phyloP scores from a whole-genome alignment of 2,329 filamentous ascomycete species.

The Cordyceps cateniannulata region DNA sequence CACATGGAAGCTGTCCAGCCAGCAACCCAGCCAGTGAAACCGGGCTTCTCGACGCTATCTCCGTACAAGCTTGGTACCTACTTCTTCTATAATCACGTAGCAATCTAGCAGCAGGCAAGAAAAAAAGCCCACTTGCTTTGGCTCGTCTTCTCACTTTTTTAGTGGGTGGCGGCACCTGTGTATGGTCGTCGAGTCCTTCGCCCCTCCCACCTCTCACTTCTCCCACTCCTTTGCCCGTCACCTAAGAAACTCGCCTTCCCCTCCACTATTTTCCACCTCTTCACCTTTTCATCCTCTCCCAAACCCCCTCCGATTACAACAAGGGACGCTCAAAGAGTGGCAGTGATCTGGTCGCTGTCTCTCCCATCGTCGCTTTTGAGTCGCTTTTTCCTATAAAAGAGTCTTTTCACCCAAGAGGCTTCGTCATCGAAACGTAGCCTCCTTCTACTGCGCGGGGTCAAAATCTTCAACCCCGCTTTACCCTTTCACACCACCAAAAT shows the following conservation, averaged over 20 bases:
- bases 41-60: constrained; percentile 4
- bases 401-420: constrained; percentile 10
- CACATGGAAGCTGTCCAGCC: not conserved
- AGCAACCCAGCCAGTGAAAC: not conserved
- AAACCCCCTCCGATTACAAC: constrained; percentile 18
- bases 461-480: constrained; percentile 42
- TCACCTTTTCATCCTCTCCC: constrained; percentile 20
- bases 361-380: constrained; percentile 28
- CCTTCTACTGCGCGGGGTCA: constrained; percentile 13
- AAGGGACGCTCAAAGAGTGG: constrained; percentile 34
- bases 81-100: not conserved
- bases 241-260: constrained; percentile 15
- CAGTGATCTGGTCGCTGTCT: constrained; percentile 35
- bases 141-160: not conserved
- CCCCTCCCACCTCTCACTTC: not conserved
- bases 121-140: not conserved
- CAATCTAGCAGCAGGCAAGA: not conserved
- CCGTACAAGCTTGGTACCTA: not conserved
- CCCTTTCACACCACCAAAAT: constrained; percentile 27
- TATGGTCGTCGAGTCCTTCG: not conserved
- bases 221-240: constrained; percentile 15
- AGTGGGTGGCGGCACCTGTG: constrained; percentile 1
- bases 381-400: constrained; percentile 17
- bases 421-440: constrained; percentile 8
- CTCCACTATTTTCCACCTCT: constrained; percentile 22